Conservation (phyloP, 306 rosid genomes). For the Begonia peltatifolia region DNA sequence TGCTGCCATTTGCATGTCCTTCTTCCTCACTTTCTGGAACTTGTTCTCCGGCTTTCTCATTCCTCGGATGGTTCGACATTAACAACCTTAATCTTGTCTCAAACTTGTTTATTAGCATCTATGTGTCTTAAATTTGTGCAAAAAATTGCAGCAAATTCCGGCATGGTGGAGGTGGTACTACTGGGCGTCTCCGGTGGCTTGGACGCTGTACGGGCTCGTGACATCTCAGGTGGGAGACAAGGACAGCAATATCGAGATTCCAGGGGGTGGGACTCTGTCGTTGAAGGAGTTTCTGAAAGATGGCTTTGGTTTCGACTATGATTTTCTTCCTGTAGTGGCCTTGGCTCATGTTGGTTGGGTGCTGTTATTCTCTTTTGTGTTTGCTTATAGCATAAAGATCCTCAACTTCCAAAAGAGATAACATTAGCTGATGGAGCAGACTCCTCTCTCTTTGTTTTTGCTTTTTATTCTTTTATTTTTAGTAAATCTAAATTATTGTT, state of each 20-base stretch:
- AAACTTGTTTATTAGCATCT: background rate
- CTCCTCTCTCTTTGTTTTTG: too few species aligned
- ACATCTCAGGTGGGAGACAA: slow-evolving; percentile 30
- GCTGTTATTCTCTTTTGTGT: slow-evolving; percentile 34
- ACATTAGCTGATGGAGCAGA: background rate
- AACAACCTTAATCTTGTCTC: background rate
- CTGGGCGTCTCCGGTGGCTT: slow-evolving; percentile 35
- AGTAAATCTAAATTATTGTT: too few species aligned
- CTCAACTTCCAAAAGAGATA: slow-evolving; percentile 51
- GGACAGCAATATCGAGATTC: slow-evolving; percentile 10
- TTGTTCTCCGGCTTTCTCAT: slow-evolving; percentile 31
- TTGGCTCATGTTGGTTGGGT: slow-evolving; percentile 33
- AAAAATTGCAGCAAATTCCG: slow-evolving; percentile 23
- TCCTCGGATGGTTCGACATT: slow-evolving; percentile 18
- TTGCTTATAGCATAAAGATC: slow-evolving; percentile 53
- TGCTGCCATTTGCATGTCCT: slow-evolving; percentile 27
- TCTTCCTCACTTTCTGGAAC: slow-evolving; percentile 33
- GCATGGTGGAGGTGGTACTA: slow-evolving; percentile 49
- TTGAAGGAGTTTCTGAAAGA: slow-evolving; percentile 27
- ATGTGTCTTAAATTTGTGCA: background rate
- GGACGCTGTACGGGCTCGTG: slow-evolving; percentile 34
- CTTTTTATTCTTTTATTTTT: too few species aligned
- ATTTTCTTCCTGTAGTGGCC: slow-evolving; percentile 31
- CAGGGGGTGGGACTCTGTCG: slow-evolving; percentile 13
- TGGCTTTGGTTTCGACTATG: slow-evolving; percentile 24